Base-by-base conservation (phyloP, 345 rosid species). In the Euclidium syriacum region DNA sequence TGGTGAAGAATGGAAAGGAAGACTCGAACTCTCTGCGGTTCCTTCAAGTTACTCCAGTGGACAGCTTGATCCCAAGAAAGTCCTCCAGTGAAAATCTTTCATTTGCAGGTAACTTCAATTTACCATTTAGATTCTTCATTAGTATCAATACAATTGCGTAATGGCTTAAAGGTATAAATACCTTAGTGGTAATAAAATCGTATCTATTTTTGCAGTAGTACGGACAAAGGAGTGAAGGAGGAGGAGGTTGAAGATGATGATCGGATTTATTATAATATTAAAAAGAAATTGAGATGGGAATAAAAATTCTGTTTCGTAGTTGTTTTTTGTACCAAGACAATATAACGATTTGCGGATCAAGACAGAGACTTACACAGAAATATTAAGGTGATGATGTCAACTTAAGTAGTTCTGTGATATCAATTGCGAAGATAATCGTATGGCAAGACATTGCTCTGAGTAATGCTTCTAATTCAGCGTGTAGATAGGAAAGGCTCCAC, bases 11-110 rank as follows among this genome's bases (percentile, higher is more conserved):
- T 90, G 99, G 97, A 94, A 53, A 72, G 97, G 99, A 64, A 85
- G 90, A 64, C 85, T 78, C 73, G 96, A 94, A 52, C 84, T 94
- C 38, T 90, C 91, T 27, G 83, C 88, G 40, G 97, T 90, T 64
- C 96, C 96, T 36, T 90, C 97, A 34, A 90, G 96, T 72, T 94
- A 87, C 75, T 84, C 96, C 55, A 90, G 99, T 43, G 96, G 99
- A 26, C 97, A 90, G 64, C 97, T 94, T 65, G 97, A 94, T 68
- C 97, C 99, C n/a, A 74, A 68, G 77, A 85, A 62, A 75, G 95
- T 84, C 66, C 85, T 89, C 18, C 76, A 62, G 23, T 64, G 83
- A 72, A n/a, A n/a, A 71, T 80, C 78, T 81, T 56, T 49, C 58
- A 42, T 15, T 36, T 60, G 17, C 58, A 62, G 69, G 74, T 70